phyloP scores from a whole-genome alignment of 2,329 filamentous ascomycete genomes.

The Biscogniauxia sp. region DNA sequence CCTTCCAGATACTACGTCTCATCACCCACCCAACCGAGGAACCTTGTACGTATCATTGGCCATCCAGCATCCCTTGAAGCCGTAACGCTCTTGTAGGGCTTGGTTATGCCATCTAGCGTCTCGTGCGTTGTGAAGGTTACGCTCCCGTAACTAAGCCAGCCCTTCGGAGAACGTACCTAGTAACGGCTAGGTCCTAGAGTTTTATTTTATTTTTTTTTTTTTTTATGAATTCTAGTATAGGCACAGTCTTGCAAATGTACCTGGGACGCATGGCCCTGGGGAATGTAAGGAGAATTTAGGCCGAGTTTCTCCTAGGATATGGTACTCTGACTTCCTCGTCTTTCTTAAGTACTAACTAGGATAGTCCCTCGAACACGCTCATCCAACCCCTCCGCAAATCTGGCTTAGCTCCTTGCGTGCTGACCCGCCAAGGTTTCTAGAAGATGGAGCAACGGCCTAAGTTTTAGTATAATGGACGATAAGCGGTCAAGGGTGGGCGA shows the following conservation, averaged over 20 bases:
- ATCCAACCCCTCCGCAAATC: background rate
- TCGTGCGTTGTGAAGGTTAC: background rate
- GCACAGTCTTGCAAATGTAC: background rate
- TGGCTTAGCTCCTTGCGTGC: conserved; percentile 13
- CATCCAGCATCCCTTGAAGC: background rate
- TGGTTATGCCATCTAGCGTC: background rate
- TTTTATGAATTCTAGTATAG: background rate
- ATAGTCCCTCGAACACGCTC: background rate
- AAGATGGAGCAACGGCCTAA: conserved; percentile 20
- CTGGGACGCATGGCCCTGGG: background rate
- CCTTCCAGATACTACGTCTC: conserved; percentile 8
- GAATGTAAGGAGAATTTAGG: background rate
- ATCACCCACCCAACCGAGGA: conserved; percentile 1
- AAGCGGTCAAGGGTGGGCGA: conserved; percentile 20
- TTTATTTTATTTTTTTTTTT: background rate
- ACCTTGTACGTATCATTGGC: background rate
- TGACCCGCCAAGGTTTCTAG: conserved; percentile 28
- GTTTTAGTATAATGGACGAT: conserved; percentile 22
- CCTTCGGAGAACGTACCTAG: background rate
- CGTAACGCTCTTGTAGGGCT: background rate
- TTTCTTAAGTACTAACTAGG: background rate
- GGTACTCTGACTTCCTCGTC: background rate
- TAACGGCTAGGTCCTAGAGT: background rate
- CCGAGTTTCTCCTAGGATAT: background rate
- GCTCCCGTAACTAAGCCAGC: background rate